Percentiles rank a stretch among this genome's conserved stretches.
Conservation (phyloP, 1,139 yeast genomes). For the Yamadazyma kanchanaburiensis region DNA sequence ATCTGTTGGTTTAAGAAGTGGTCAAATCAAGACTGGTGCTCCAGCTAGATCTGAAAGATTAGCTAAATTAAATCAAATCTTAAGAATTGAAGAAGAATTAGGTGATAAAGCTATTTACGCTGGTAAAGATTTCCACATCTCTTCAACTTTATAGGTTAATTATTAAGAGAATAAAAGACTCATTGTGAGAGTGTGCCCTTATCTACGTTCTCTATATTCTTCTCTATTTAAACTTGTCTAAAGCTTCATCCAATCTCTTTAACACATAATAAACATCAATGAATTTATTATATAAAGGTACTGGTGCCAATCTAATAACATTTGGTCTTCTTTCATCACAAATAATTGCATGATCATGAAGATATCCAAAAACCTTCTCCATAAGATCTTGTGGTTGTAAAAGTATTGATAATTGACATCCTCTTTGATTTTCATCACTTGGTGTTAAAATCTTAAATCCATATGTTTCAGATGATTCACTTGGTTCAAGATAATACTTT, state of each 20-base stretch:
- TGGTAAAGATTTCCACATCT: slow-evolving; percentile 77
- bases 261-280: slow-evolving; percentile 55
- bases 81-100: slow-evolving; percentile 95
- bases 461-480: slow-evolving; percentile 19
- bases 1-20: slow-evolving; percentile 93
- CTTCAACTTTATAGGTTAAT: slow-evolving; percentile 27
- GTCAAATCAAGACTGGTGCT: slow-evolving; percentile 99
- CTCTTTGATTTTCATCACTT: slow-evolving; percentile 51
- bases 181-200: slow-evolving; percentile 1
- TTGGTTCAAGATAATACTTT: slow-evolving; percentile 37
- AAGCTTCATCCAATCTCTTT: slow-evolving; percentile 39
- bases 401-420: slow-evolving; percentile 75
- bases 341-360: slow-evolving; percentile 61
- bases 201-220: slow-evolving; percentile 1
- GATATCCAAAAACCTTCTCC: slow-evolving; percentile 53
- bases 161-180: neutral
- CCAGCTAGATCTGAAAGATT: slow-evolving; percentile 99
- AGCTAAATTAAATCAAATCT: slow-evolving; percentile 94
- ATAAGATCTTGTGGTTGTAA: slow-evolving; percentile 55
- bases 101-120: slow-evolving; percentile 95
- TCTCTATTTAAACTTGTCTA: slow-evolving; percentile 15
- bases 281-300: slow-evolving; percentile 78
- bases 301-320: slow-evolving; percentile 82
- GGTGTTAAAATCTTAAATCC: slow-evolving; percentile 79
- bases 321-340: slow-evolving; percentile 90